phyloP scores from a whole-genome alignment of 257 asterid species.

The Perilla frutescens region DNA sequence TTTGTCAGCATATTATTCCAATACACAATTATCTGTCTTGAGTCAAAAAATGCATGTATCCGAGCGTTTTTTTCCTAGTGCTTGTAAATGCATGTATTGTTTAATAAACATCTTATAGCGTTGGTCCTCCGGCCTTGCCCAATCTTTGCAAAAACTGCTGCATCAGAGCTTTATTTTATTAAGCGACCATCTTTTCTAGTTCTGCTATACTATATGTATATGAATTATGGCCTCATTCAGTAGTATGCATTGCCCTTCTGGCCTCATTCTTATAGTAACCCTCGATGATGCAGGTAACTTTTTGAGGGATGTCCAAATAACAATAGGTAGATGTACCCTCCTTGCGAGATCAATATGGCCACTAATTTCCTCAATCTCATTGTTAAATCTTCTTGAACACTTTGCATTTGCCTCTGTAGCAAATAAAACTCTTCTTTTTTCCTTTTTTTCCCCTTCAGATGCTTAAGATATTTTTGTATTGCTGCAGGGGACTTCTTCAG shows the following conservation, averaged over 20 bases:
- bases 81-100: slow-evolving; percentile 7
- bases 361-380: slow-evolving; percentile 38
- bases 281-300: slow-evolving; percentile 88
- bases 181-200: slow-evolving; percentile 20
- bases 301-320: slow-evolving; percentile 87
- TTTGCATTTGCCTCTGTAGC: slow-evolving; percentile 24
- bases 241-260: slow-evolving; percentile 22
- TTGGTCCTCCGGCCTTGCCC: slow-evolving; percentile 17
- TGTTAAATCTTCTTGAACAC: slow-evolving; percentile 28
- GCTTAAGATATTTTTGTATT: slow-evolving; percentile 39
- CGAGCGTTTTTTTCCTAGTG: background rate
- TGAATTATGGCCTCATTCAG: slow-evolving; percentile 28
- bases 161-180: background rate
- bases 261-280: slow-evolving; percentile 58
- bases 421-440: slow-evolving; percentile 4
- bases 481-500: slow-evolving; percentile 82
- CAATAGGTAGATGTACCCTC: slow-evolving; percentile 77
- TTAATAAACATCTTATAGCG: background rate
- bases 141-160: slow-evolving; percentile 4
- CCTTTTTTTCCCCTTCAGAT: background rate
- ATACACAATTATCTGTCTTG: too few relatives aligned
- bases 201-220: slow-evolving; percentile 2
- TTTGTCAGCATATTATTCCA: background rate
- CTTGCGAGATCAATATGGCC: slow-evolving; percentile 42
- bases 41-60: too few relatives aligned